These are phyloP conservation scores for Naganishia onofrii DNA, from an alignment of 768 basidiomycete genomes.

Conservation along the genomic window DNA sequence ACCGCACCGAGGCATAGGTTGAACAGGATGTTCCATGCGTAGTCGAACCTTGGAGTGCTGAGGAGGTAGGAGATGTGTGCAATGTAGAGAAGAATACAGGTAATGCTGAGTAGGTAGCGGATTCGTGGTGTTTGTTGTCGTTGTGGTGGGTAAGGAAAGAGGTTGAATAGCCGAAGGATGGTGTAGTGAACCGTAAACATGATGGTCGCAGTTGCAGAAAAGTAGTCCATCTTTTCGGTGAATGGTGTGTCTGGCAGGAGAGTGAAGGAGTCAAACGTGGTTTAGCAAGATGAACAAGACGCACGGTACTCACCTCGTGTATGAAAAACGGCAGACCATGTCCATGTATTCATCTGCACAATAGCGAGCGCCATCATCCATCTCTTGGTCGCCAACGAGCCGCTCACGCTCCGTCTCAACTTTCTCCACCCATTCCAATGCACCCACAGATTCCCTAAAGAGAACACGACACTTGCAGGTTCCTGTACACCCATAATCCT, in stretches of 20 bases:
- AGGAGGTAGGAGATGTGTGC: conserved; percentile 76
- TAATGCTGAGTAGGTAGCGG: conserved; percentile 55
- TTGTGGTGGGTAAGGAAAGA: conserved; percentile 57
- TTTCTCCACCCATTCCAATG: conserved; percentile 63
- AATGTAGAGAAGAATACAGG: conserved; percentile 62
- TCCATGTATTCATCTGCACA: conserved; percentile 82
- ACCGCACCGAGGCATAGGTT: conserved; percentile 70
- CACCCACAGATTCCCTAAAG: conserved; percentile 74
- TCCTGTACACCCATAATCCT: conserved; percentile 86
- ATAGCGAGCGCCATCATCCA: conserved; percentile 55
- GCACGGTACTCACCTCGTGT: conserved; percentile 66
- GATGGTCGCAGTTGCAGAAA: conserved; percentile 83
- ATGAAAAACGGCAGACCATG: conserved; percentile 89
- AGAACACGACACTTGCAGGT: conserved; percentile 86
- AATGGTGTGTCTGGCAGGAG: conserved; percentile 75
- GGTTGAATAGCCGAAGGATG: conserved; percentile 69
- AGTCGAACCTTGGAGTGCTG: conserved; percentile 77
- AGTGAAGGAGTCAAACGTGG: no score
- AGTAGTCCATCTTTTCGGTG: conserved; percentile 93
- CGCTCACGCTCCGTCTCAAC: conserved; percentile 40
- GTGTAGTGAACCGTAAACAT: conserved; percentile 75
- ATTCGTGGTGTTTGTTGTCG: conserved; percentile 33
- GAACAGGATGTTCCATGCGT: conserved; percentile 86
- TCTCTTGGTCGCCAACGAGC: conserved; percentile 31
- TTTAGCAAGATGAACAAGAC: no score